These are phyloP conservation scores for Clonostachys byssicola DNA, from an alignment of 2,329 filamentous ascomycete species.

Conservation along the genomic window DNA sequence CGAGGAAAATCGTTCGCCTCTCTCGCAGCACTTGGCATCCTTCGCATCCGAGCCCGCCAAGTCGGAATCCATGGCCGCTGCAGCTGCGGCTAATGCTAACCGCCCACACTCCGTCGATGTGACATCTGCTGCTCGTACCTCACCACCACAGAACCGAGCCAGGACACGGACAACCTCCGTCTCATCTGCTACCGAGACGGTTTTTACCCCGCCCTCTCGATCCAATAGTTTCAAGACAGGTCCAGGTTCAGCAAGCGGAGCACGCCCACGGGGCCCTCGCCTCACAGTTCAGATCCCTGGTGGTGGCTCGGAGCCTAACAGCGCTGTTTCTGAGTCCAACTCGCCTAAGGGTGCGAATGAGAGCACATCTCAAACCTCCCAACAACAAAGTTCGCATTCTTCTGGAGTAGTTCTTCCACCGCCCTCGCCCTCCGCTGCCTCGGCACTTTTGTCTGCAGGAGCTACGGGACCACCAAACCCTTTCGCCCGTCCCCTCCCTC, in stretches of 20 bases:
- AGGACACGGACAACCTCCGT: slow-evolving; percentile 45
- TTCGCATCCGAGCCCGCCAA: slow-evolving; percentile 54
- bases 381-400: slow-evolving; percentile 52
- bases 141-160: slow-evolving; percentile 46
- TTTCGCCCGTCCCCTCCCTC: slow-evolving; percentile 82
- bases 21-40: slow-evolving; percentile 76
- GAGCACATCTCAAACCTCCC: slow-evolving; percentile 49
- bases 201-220: slow-evolving; percentile 67
- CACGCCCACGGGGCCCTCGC: slow-evolving; percentile 72
- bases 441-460: slow-evolving; percentile 81
- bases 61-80: slow-evolving; percentile 15
- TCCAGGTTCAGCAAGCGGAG: slow-evolving; percentile 50
- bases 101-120: slow-evolving; percentile 65
- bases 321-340: slow-evolving; percentile 69
- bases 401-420: slow-evolving; percentile 76
- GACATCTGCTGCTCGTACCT: slow-evolving; percentile 51
- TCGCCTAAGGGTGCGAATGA: slow-evolving; percentile 54
- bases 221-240: slow-evolving; percentile 70
- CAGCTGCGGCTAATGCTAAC: slow-evolving; percentile 19
- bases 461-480: slow-evolving; percentile 92
- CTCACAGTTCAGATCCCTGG: slow-evolving; percentile 94
- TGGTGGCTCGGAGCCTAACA: slow-evolving; percentile 75
- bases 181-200: slow-evolving; percentile 60
- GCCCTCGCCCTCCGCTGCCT: slow-evolving; percentile 85
- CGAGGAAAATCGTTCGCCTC: slow-evolving; percentile 83